These are phyloP conservation scores for Bisporella sp. DNA, from an alignment of 2,329 filamentous ascomycete genomes.

Conservation along the genomic window DNA sequence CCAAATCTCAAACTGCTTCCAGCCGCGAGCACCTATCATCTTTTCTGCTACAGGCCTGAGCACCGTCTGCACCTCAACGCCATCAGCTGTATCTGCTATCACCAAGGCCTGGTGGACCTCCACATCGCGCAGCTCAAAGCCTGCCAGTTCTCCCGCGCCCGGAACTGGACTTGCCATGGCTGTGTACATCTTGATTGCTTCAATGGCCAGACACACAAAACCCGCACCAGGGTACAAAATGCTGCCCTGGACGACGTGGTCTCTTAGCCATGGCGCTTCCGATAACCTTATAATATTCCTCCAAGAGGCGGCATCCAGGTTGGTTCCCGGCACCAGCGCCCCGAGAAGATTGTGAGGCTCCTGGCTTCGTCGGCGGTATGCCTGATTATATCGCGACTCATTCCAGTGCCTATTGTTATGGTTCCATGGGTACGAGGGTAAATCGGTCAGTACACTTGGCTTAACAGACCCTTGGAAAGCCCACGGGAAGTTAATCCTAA, in stretches of 20 bases:
- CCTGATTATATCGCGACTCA: no score
- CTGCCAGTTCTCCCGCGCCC: neutral
- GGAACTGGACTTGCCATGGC: neutral
- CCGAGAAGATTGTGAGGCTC: no score
- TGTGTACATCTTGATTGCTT: constrained; percentile 12
- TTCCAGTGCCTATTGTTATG: no score
- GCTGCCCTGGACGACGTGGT: constrained; percentile 38
- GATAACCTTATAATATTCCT: constrained; percentile 20
- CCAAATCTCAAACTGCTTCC: constrained; percentile 20
- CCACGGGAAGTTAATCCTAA: constrained; percentile 29
- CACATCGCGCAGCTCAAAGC: constrained; percentile 1
- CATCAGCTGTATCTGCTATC: neutral
- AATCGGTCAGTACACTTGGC: no score
- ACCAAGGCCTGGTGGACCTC: constrained; percentile 5
- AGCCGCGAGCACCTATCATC: neutral
- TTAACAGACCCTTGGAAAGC: constrained; percentile 25
- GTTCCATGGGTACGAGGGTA: no score
- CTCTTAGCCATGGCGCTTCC: constrained; percentile 45
- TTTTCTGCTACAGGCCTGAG: neutral
- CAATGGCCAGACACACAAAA: constrained; percentile 14
- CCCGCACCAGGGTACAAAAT: constrained; percentile 37
- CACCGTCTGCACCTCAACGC: neutral
- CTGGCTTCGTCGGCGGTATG: no score
- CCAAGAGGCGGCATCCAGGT: constrained; percentile 38
- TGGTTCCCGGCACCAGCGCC: no score